These are phyloP conservation scores for Withania somnifera DNA, from an alignment of 305 asterid species.

Conservation along the genomic window DNA sequence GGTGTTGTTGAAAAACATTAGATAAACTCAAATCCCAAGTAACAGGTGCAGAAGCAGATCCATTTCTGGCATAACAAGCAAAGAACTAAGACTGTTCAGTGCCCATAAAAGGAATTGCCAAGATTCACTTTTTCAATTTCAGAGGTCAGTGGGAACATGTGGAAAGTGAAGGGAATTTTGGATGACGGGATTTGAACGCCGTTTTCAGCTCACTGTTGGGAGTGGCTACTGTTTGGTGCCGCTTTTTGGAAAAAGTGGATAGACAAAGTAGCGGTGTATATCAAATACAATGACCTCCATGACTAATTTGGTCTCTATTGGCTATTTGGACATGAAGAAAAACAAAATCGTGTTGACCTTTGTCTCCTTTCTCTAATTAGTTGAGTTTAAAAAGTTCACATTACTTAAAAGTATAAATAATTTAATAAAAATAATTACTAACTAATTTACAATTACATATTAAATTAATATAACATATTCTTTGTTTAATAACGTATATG, in stretches of 20 bases:
- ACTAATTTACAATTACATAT: no score
- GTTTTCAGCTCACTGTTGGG: not conserved
- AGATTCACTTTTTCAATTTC: not conserved
- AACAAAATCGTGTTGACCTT: not conserved
- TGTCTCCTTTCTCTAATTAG: no score
- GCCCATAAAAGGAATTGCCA: not conserved
- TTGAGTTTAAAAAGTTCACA: no score
- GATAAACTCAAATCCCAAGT: slow-evolving; percentile 28
- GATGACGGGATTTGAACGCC: no score
- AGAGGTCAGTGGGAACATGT: not conserved
- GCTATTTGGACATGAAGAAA: not conserved
- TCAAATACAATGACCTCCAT: not conserved
- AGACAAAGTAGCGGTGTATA: not conserved
- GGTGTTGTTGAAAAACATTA: not conserved
- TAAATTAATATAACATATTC: no score
- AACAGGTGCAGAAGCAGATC: slow-evolving; percentile 40
- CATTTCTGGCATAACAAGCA: slow-evolving; percentile 33
- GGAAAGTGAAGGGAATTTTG: not conserved
- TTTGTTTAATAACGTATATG: no score
- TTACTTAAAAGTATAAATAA: no score
- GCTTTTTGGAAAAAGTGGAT: not conserved
- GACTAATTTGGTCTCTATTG: not conserved
- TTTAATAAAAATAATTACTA: no score
- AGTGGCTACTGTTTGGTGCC: not conserved
- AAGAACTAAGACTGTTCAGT: slow-evolving; percentile 4